Evolutionary conservation across 345 rosid genomes (phyloP).

Genomic region (Conringia planisiliqua): DNA sequence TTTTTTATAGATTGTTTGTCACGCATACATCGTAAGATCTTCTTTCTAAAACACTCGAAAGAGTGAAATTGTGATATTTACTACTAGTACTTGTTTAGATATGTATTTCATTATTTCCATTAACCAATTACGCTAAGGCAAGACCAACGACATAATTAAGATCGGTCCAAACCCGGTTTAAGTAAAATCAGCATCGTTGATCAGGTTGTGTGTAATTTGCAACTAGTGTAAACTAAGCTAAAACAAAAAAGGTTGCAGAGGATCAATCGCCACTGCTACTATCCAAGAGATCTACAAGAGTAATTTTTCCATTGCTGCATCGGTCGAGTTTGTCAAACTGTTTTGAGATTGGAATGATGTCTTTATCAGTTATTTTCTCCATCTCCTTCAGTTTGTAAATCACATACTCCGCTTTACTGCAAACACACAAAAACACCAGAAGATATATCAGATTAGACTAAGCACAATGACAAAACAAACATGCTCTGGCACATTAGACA

Average conservation of each 20-base stretch:
- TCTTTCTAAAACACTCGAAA: not conserved
- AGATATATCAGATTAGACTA: not conserved
- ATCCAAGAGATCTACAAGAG: slow-evolving; percentile 76
- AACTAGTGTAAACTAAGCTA: slow-evolving; percentile 21
- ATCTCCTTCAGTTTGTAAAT: slow-evolving; percentile 88
- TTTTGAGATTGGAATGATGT: slow-evolving; percentile 57
- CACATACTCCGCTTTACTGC: slow-evolving; percentile 79
- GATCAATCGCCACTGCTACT: slow-evolving; percentile 22
- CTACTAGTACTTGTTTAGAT: no score
- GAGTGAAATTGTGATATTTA: not conserved
- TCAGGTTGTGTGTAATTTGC: not conserved
- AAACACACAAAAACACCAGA: not conserved
- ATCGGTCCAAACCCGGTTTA: not conserved
- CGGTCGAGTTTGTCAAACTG: slow-evolving; percentile 74
- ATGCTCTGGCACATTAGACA: not conserved
- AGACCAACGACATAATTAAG: slow-evolving; percentile 3
- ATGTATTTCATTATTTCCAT: not conserved
- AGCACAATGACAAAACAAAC: not conserved
- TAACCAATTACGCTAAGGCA: slow-evolving; percentile 7
- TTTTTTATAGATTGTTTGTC: not conserved
- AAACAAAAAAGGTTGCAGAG: slow-evolving; percentile 1
- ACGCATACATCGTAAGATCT: no score
- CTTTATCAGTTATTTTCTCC: slow-evolving; percentile 79
- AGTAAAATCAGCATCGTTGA: not conserved
- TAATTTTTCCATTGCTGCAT: slow-evolving; percentile 77